A percentile compares a stretch with the other conserved stretches of the same genome.
Conservation (phyloP, 441 rosid species). For the Kokia cookei region DNA sequence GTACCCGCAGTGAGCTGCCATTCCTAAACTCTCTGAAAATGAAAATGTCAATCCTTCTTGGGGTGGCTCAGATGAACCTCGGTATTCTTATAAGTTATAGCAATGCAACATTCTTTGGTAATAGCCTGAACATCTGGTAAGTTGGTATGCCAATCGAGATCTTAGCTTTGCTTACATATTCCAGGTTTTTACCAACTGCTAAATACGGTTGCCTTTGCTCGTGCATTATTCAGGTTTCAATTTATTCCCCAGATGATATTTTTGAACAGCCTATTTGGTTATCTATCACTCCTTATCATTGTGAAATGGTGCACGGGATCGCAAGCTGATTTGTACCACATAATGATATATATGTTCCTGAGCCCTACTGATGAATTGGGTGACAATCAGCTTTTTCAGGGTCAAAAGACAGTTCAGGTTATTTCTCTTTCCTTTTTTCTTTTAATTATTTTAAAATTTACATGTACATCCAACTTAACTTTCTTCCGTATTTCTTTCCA, state of each 20-base stretch:
- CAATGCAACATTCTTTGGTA: constrained; percentile 70
- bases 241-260: constrained; percentile 91
- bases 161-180: constrained; percentile 7
- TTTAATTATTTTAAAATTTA: background rate
- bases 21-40: constrained; percentile 93
- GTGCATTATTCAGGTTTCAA: constrained; percentile 59
- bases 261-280: constrained; percentile 86
- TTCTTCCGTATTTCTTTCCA: constrained; percentile 18
- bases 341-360: constrained; percentile 93
- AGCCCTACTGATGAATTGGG: constrained; percentile 87
- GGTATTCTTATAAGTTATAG: constrained; percentile 80
- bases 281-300: constrained; percentile 74
- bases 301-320: constrained; percentile 92
- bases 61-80: constrained; percentile 98
- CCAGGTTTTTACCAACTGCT: background rate
- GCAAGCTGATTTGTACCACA: constrained; percentile 88
- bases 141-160: constrained; percentile 14
- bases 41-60: constrained; percentile 96
- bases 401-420: constrained; percentile 77
- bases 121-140: constrained; percentile 62
- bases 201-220: background rate
- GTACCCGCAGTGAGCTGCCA: constrained; percentile 79
- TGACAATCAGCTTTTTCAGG: constrained; percentile 75
- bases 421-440: background rate
- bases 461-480: background rate